These are phyloP conservation scores for Penicillium sp. DNA, from an alignment of 2,329 filamentous ascomycete species.

Conservation along the genomic window DNA sequence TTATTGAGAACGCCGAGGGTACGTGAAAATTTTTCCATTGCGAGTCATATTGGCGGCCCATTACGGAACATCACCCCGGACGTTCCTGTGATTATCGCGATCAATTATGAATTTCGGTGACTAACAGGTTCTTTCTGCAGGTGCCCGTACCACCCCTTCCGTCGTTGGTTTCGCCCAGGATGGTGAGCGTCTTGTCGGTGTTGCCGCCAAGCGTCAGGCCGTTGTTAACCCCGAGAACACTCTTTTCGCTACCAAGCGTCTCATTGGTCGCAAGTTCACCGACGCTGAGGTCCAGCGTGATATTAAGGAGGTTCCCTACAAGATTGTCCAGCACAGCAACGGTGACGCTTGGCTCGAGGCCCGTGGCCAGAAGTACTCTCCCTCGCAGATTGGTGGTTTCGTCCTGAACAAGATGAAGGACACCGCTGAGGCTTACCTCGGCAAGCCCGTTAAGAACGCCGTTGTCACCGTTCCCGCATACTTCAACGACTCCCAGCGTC, in stretches of 20 bases:
- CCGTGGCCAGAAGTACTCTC: constrained; percentile 92
- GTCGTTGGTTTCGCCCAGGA: constrained; percentile 95
- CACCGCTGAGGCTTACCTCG: constrained; percentile 89
- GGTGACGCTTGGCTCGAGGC: constrained; percentile 96
- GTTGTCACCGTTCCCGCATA: constrained; percentile 97
- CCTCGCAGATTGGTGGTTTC: constrained; percentile 97
- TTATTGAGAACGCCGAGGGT: constrained; percentile 98
- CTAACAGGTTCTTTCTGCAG: constrained; percentile 44
- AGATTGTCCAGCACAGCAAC: constrained; percentile 96
- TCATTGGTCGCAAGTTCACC: constrained; percentile 96
- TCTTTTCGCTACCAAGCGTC: constrained; percentile 96
- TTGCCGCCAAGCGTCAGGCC: constrained; percentile 95
- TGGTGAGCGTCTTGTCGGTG: constrained; percentile 93
- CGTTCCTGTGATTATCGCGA: background rate
- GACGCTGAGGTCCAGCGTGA: constrained; percentile 93
- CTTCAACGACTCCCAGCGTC: constrained; percentile 98
- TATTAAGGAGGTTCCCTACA: constrained; percentile 97
- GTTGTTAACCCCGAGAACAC: constrained; percentile 99
- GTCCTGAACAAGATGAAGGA: constrained; percentile 99
- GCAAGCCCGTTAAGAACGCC: constrained; percentile 89
- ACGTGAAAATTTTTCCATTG: constrained; percentile 31
- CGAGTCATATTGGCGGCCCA: background rate
- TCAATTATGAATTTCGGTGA: background rate
- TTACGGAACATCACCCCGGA: background rate
- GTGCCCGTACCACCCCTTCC: constrained; percentile 87